Evolutionary conservation across 441 rosid species (phyloP), one percentile per base, ranked within the genome.

Genomic region (Macaranga tanarius): DNA sequence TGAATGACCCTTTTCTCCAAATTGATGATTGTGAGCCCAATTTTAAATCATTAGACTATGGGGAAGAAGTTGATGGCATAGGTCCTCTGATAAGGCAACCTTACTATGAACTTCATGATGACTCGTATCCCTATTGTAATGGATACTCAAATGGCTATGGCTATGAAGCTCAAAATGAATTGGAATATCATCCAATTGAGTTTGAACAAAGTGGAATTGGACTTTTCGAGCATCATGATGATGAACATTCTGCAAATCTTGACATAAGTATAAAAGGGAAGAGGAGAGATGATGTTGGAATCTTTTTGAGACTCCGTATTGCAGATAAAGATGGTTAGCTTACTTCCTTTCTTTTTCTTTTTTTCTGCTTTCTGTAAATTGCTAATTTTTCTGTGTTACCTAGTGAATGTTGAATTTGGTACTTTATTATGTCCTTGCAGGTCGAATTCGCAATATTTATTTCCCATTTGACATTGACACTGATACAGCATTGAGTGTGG

Each of bases 401-500:
- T 10, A 2, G 17, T 71, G 69, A 61, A 45, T 70, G 12, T 59
- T 68, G 12, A 60, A 48, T n/a, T 42, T 64, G 7, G 70, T 50
- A 45, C 25, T 55, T 77, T 48, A 8, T 34, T 65, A 0, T 76
- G 42, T 57, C 52, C 70, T 75, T 76, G 75, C 83, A 92, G 99
- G 95, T 69, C 84, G 73, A 54, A 81, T 90, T 25, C 82, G 98
- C 50, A 92, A 91, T 76, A 92, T 92, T 75, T 86, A 92, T 82
- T 95, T 95, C 83, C 95, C 91, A 0, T 95, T 95, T 13, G 95
- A 91, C 62, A 60, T 89, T 48, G 91, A 87, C 61, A 85, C 58
- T 0, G 99, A 95, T 71, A 90, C 96, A 51, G 98, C 99, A 40
- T 75, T 87, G 19, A 91, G 91, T 44, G 98, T 95, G 50, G 97